These are phyloP conservation scores for Fusarium euwallaceae DNA, from an alignment of 2,329 filamentous ascomycete genomes.

Conservation along the genomic window DNA sequence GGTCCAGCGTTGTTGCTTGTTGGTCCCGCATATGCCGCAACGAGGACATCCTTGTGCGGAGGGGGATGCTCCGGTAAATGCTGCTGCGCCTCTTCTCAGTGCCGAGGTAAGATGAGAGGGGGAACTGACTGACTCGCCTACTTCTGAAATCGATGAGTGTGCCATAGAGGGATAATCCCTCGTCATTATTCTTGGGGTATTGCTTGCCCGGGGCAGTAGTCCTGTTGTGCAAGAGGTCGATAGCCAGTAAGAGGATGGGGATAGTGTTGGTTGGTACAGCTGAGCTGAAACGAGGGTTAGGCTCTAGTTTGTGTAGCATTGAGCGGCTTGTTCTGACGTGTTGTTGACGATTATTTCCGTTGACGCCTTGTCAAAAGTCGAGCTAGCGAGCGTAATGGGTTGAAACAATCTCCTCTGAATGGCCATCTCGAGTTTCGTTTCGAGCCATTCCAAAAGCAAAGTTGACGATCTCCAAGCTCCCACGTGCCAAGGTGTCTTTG, in stretches of 20 bases:
- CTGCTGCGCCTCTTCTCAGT: not conserved
- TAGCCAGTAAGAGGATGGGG: not conserved
- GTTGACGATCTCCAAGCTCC: not conserved
- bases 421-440: not conserved
- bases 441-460: not conserved
- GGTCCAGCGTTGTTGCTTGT: not conserved
- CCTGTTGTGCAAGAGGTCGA: not conserved
- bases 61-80: not conserved
- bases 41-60: constrained; percentile 5
- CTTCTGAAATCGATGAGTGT: not conserved
- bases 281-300: not conserved
- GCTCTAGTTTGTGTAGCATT: not conserved
- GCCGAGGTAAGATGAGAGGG: not conserved
- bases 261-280: not conserved
- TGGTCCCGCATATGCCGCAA: constrained; percentile 5
- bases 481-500: not conserved
- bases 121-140: not conserved
- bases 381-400: not conserved
- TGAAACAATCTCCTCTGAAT: not conserved
- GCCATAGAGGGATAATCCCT: not conserved
- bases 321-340: not conserved
- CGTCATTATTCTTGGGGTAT: not conserved
- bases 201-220: not conserved
- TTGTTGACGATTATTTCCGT: not conserved
- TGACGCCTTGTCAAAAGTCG: not conserved